Percentiles rank a stretch among this genome's conserved stretches.
phyloP scores from a whole-genome alignment of 139 green algal species.

The Picochlorum sp. region DNA sequence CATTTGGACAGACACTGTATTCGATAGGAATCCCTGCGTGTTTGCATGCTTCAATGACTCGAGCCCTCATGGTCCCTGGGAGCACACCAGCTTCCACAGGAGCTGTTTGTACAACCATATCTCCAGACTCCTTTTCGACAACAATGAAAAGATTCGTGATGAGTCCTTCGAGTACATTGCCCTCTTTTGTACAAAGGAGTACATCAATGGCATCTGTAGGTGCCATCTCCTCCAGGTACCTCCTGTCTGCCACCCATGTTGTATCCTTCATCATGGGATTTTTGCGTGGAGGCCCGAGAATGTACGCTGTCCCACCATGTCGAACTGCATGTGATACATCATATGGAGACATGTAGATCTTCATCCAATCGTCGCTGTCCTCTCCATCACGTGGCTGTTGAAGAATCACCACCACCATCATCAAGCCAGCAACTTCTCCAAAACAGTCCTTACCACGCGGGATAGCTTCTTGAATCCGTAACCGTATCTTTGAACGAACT shows the following conservation, averaged over 20 bases:
- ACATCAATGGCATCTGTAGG: slow-evolving; percentile 18
- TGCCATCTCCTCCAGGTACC: slow-evolving; percentile 8
- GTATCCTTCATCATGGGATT: slow-evolving; percentile 23
- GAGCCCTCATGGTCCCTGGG: slow-evolving; percentile 17
- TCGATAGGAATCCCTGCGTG: slow-evolving; percentile 17
- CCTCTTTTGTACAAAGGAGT: slow-evolving; percentile 25
- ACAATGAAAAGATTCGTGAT: slow-evolving; percentile 46
- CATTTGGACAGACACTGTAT: slow-evolving; percentile 10
- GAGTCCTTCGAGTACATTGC: slow-evolving; percentile 37
- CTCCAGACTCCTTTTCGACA: neutral
- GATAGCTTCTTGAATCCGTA: too few relatives aligned
- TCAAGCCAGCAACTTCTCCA: too few relatives aligned
- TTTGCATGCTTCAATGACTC: slow-evolving; percentile 26
- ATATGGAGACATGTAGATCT: too few relatives aligned
- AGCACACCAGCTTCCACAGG: slow-evolving; percentile 20
- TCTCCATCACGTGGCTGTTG: too few relatives aligned
- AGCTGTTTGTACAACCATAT: neutral
- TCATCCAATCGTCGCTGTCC: too few relatives aligned
- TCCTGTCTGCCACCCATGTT: slow-evolving; percentile 21
- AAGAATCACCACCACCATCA: too few relatives aligned
- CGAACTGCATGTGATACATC: neutral
- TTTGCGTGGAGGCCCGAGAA: slow-evolving; percentile 15
- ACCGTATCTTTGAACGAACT: too few relatives aligned
- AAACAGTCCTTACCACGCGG: too few relatives aligned
- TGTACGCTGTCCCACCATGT: slow-evolving; percentile 2